Percentiles rank a stretch among this genome's conserved stretches.
phyloP scores from a whole-genome alignment of 495 filamentous ascomycete genomes.

The Xylaria longipes region DNA sequence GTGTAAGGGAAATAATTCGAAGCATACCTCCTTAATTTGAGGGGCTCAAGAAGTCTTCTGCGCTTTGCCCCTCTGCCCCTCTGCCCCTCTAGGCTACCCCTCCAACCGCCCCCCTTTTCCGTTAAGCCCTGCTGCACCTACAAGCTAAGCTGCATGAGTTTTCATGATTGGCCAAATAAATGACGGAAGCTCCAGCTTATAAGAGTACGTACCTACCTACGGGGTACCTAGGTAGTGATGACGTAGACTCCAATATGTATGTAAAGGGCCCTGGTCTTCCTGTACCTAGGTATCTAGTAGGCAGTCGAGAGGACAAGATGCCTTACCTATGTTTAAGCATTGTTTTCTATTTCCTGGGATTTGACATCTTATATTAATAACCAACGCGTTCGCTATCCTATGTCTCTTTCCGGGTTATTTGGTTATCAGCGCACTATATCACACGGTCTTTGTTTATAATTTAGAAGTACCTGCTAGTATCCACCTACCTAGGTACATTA shows the following conservation, averaged over 20 bases:
- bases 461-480: too few relatives aligned
- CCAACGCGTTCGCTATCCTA: neutral
- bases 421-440: too few relatives aligned
- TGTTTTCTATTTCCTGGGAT: neutral
- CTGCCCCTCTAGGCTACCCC: slow-evolving; percentile 3
- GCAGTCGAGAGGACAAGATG: neutral
- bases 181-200: neutral
- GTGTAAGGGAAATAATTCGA: neutral
- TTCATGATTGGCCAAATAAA: neutral
- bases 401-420: neutral
- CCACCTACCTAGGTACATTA: too few relatives aligned
- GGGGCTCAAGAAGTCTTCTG: neutral
- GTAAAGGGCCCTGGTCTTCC: too few relatives aligned
- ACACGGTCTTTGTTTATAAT: too few relatives aligned
- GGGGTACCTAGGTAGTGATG: too few relatives aligned
- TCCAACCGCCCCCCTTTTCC: neutral
- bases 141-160: neutral
- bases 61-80: slow-evolving; percentile 5
- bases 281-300: neutral
- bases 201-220: too few relatives aligned
- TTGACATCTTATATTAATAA: neutral
- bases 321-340: too few relatives aligned
- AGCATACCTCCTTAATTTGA: slow-evolving; percentile 15
- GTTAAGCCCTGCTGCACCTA: neutral
- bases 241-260: too few relatives aligned